Percentiles rank a stretch among this genome's conserved stretches.
phyloP scores from a whole-genome alignment of 257 asterid species.

The Nicotiana paniculata region DNA sequence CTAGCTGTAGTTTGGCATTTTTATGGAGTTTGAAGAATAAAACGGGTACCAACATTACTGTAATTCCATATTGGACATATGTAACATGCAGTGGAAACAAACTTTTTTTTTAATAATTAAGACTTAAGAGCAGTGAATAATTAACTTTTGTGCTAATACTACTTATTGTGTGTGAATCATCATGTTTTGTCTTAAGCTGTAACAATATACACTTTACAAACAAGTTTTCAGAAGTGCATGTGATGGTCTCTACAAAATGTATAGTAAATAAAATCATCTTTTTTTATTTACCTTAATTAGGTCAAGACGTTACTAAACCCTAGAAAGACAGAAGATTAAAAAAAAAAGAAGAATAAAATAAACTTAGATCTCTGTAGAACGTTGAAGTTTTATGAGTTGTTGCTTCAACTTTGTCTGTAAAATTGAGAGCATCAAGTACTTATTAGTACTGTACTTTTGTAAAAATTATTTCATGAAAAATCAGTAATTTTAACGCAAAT shows the following conservation, averaged over 20 bases:
- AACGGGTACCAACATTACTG: not conserved
- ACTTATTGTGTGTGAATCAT: constrained; percentile 1
- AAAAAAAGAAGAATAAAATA: not conserved
- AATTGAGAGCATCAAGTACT: not conserved
- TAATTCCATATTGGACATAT: constrained; percentile 19
- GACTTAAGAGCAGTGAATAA: not conserved
- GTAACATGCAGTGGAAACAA: constrained; percentile 10
- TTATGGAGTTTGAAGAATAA: not conserved
- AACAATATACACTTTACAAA: not conserved
- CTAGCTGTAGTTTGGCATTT: constrained; percentile 18
- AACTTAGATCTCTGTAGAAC: not conserved
- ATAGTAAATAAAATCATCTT: not conserved
- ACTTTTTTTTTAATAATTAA: not conserved
- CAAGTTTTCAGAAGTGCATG: constrained; percentile 2
- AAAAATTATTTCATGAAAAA: not conserved
- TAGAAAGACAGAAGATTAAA: not conserved
- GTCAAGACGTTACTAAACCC: not conserved
- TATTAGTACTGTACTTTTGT: not conserved
- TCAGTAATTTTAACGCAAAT: not conserved
- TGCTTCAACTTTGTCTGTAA: not conserved
- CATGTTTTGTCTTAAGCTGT: constrained; percentile 28
- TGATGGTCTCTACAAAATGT: not conserved
- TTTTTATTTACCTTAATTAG: not conserved
- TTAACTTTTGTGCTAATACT: not conserved
- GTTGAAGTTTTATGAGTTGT: not conserved